Evolutionary conservation across 2,329 filamentous ascomycete species (phyloP).

Genomic region (Exutisphaerella laricina): DNA sequence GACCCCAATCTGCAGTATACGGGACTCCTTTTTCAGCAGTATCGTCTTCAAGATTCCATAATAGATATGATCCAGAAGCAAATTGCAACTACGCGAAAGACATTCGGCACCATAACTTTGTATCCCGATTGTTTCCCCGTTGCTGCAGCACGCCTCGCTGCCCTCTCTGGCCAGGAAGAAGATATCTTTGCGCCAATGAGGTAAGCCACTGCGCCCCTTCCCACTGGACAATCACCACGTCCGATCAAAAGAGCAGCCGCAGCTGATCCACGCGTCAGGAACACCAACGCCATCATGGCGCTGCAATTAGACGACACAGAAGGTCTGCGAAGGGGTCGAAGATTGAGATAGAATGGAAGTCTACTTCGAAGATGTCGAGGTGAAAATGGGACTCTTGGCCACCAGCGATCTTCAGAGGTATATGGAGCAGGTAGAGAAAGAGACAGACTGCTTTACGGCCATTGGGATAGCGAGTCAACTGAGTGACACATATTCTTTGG

Average conservation of each 20-base stretch:
- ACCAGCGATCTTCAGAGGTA: background rate
- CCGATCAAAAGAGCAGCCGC: too few relatives aligned
- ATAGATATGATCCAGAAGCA: slow-evolving; percentile 1
- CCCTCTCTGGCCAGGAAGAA: background rate
- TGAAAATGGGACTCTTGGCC: slow-evolving; percentile 1
- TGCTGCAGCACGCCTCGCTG: background rate
- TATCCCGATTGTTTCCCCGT: background rate
- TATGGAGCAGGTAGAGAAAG: background rate
- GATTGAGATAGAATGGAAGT: slow-evolving; percentile 6
- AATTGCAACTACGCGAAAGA: background rate
- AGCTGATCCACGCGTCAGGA: too few relatives aligned
- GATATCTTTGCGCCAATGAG: background rate
- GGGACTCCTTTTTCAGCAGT: background rate
- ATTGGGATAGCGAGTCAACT: too few relatives aligned
- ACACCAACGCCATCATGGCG: slow-evolving; percentile 2
- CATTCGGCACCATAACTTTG: background rate
- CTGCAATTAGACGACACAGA: slow-evolving; percentile 2
- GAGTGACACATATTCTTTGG: too few relatives aligned
- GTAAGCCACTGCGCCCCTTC: too few relatives aligned
- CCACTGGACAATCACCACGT: too few relatives aligned
- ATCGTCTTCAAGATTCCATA: background rate
- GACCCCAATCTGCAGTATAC: background rate
- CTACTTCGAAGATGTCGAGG: slow-evolving; percentile 2
- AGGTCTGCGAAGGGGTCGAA: slow-evolving; percentile 7
- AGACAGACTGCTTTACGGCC: too few relatives aligned